phyloP scores from a whole-genome alignment of 2,329 filamentous ascomycete species.

The Alternaria gaisen region DNA sequence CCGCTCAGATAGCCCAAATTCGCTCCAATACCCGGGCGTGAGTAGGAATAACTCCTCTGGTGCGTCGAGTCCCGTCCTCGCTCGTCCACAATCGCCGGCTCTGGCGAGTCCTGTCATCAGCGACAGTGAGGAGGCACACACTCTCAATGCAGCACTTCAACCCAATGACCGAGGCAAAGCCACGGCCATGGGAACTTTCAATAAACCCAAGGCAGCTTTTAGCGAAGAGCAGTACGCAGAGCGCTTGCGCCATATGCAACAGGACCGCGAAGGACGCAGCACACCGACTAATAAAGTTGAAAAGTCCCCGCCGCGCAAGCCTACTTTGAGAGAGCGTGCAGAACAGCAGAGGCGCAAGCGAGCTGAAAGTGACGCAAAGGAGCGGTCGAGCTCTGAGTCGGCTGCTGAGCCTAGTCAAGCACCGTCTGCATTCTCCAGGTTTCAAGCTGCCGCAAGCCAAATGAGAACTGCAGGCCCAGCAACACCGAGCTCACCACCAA shows the following conservation, averaged over 20 bases:
- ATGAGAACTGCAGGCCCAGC: slow-evolving; percentile 49
- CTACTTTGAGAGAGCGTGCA: slow-evolving; percentile 46
- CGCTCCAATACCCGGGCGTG: slow-evolving; percentile 48
- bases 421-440: slow-evolving; percentile 54
- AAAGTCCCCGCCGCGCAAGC: slow-evolving; percentile 38
- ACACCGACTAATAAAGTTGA: slow-evolving; percentile 21
- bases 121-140: slow-evolving; percentile 72
- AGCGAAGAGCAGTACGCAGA: slow-evolving; percentile 87
- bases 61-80: slow-evolving; percentile 53
- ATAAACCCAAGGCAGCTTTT: slow-evolving; percentile 77
- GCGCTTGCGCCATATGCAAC: slow-evolving; percentile 81
- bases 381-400: slow-evolving; percentile 42
- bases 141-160: slow-evolving; percentile 70
- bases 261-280: slow-evolving; percentile 69
- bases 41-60: slow-evolving; percentile 44
- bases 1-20: slow-evolving; percentile 60
- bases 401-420: slow-evolving; percentile 42
- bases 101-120: slow-evolving; percentile 73
- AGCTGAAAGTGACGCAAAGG: slow-evolving; percentile 31
- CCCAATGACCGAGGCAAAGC: slow-evolving; percentile 83
- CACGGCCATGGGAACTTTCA: slow-evolving; percentile 75
- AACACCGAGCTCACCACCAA: slow-evolving; percentile 22
- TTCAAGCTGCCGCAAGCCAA: slow-evolving; percentile 56
- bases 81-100: slow-evolving; percentile 61
- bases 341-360: slow-evolving; percentile 47